phyloP scores from a whole-genome alignment of 148 eudicot species.

The Suaeda aralocaspica region DNA sequence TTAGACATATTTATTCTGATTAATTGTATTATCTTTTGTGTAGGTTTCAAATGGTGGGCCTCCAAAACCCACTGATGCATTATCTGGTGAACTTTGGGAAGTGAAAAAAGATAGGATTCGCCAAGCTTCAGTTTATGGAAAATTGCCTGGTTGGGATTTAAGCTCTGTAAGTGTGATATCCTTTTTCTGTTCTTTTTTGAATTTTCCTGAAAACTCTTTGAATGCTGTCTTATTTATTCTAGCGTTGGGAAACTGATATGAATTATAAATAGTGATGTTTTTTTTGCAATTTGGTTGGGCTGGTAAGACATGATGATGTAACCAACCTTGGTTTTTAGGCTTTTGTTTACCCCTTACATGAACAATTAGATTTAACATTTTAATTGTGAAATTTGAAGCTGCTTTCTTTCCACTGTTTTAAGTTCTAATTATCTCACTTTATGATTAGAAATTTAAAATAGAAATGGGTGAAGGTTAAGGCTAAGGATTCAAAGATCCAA shows the following conservation, averaged over 20 bases:
- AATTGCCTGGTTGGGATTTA: conserved; percentile 93
- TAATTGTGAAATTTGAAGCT: no score
- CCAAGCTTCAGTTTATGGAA: conserved; percentile 66
- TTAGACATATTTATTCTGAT: conserved; percentile 12
- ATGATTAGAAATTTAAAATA: no score
- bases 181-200: not conserved
- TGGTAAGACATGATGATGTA: no score
- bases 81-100: conserved; percentile 99
- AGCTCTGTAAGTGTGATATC: conserved; percentile 69
- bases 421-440: no score
- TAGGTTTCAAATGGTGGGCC: conserved; percentile 68
- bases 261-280: not conserved
- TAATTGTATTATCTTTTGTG: no score
- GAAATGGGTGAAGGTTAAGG: no score
- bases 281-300: no score
- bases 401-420: no score
- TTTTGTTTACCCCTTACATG: no score
- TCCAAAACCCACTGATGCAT: conserved; percentile 75
- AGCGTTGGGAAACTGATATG: not conserved
- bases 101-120: conserved; percentile 85
- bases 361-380: no score
- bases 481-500: no score
- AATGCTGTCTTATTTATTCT: not conserved
- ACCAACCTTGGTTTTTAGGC: not conserved
- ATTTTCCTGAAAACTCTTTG: no score